Conservation (phyloP, 345 rosid genomes). For the Aegle marmelos region DNA sequence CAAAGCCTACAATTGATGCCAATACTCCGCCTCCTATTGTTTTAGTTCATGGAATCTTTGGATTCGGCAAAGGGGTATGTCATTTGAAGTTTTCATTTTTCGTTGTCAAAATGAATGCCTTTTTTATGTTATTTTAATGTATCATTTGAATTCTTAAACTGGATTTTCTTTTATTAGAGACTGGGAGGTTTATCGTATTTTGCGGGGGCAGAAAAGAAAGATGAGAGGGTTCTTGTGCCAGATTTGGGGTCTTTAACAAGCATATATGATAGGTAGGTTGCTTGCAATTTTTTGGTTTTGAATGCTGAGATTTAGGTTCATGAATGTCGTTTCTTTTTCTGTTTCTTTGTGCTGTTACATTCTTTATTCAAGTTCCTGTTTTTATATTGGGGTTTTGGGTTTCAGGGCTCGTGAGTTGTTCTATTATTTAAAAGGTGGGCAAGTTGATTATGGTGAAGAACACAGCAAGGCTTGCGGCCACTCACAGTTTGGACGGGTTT, state of each 20-base stretch:
- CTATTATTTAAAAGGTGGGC: conserved; percentile 92
- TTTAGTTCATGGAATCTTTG: conserved; percentile 94
- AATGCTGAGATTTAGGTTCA: background rate
- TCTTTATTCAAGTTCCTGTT: background rate
- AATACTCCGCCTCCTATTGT: conserved; percentile 80
- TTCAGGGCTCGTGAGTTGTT: conserved; percentile 93
- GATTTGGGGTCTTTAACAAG: conserved; percentile 97
- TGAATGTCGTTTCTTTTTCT: background rate
- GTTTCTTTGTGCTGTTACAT: background rate
- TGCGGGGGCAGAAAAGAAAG: conserved; percentile 97
- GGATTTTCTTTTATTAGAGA: conserved; percentile 41
- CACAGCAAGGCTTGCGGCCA: conserved; percentile 94
- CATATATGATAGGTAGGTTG: conserved; percentile 70
- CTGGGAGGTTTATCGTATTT: conserved; percentile 93
- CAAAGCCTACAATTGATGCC: conserved; percentile 20
- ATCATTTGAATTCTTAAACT: background rate
- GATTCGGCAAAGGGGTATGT: conserved; percentile 95
- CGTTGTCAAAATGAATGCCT: background rate
- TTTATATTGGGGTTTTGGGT: conserved; percentile 10
- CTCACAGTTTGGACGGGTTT: conserved; percentile 74
- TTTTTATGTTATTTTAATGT: background rate
- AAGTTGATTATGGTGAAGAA: conserved; percentile 91
- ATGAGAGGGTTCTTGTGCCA: conserved; percentile 92
- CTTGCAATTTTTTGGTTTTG: background rate
- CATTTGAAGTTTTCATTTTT: background rate